Evolutionary conservation across 2,329 filamentous ascomycete species (phyloP).

Genomic region (Fusarium sp.): DNA sequence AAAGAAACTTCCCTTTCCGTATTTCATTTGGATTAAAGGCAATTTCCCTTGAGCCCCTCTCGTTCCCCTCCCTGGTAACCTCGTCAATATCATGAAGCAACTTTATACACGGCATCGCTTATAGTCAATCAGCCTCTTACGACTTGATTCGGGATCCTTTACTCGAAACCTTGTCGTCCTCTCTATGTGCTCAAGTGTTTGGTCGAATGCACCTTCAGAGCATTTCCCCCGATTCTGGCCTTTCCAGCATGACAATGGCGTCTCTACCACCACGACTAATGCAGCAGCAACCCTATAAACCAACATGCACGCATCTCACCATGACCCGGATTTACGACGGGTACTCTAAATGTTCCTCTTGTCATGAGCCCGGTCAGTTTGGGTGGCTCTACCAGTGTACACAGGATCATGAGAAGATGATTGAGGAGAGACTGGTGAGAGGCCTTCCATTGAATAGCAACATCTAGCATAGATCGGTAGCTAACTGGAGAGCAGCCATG

Average conservation of each 20-base stretch:
- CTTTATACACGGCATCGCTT: slow-evolving; percentile 21
- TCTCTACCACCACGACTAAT: slow-evolving; percentile 18
- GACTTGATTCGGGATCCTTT: neutral
- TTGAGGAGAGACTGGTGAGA: slow-evolving; percentile 47
- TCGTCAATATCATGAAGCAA: slow-evolving; percentile 14
- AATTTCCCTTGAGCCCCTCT: neutral
- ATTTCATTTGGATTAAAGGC: neutral
- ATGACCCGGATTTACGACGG: slow-evolving; percentile 74
- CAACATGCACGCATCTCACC: slow-evolving; percentile 73
- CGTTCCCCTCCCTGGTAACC: neutral
- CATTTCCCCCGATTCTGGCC: neutral
- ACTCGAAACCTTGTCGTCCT: neutral
- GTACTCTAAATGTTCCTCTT: slow-evolving; percentile 67
- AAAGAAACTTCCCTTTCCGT: neutral
- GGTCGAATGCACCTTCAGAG: neutral
- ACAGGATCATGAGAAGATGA: slow-evolving; percentile 67
- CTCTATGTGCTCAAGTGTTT: neutral
- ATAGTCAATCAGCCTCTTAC: slow-evolving; percentile 2
- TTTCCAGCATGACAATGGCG: slow-evolving; percentile 24
- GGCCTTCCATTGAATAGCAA: slow-evolving; percentile 29
- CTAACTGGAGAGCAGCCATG: slow-evolving; percentile 39
- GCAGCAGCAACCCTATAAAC: slow-evolving; percentile 41
- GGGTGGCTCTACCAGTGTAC: slow-evolving; percentile 82
- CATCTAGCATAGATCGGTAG: neutral
- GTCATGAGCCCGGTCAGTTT: slow-evolving; percentile 64